Evolutionary conservation across 164 flowering plant species (phyloP), one percentile per base, ranked within the genome.

Genomic region (Magnolia sinica): DNA sequence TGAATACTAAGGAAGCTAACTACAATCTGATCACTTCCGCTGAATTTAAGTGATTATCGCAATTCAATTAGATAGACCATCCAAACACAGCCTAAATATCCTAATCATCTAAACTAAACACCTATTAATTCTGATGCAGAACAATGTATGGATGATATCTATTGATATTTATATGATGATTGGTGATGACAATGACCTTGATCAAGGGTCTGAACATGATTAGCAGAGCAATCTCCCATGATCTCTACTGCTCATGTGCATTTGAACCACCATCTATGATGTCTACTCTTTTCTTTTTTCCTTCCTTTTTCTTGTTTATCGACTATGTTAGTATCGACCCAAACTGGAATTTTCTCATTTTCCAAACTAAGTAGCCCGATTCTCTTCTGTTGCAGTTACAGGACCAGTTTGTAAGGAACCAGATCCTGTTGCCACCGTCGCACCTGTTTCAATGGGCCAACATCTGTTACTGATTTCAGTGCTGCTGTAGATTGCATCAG

Each of bases 301-400:
- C 58, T 52, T 13, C 14, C 11, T 52, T 52, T 7, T 10, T 55
- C 61, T 16, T 55, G 13, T 55, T 16, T 55, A 19, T 52, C 37
- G 27, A 78, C 77, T 10, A 45, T 70, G 79, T 83, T 77, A 83
- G 80, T 74, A 79, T 67, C 76, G 37, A 64, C 61, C 61, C 61
- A 31, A 72, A 68, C 29, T 64, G 64, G 78, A 73, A 11, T 75
- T 9, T 22, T 63, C 72, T 27, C 50, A 45, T 58, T 20, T 67
- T 13, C 45, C n/a, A 68, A 64, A 75, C 77, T 80, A 83, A 68
- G 86, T 77, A 63, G 88, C 78, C 68, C 87, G 78, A 51, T 76
- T 86, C 49, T 82, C 87, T 75, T 87, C 87, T 19, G 86, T 64
- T 19, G 77, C 67, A 76, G 83, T 71, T 20, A 76, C 73, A 73